These are phyloP conservation scores for Phyllachora maydis DNA, from an alignment of 2,329 filamentous ascomycete species.

Conservation along the genomic window DNA sequence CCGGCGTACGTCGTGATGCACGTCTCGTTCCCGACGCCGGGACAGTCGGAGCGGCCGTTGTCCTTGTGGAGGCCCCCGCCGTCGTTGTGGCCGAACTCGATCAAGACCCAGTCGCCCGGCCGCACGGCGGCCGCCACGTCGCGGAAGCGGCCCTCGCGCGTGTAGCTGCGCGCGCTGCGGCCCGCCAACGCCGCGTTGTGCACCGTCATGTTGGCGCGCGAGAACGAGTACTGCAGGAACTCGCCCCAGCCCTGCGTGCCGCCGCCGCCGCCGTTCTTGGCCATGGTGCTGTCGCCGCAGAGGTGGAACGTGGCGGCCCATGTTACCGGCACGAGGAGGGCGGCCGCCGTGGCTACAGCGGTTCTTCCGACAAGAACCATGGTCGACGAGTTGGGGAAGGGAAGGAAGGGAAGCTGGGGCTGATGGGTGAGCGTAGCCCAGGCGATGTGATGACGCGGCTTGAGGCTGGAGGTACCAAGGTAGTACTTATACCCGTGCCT, in stretches of 20 bases:
- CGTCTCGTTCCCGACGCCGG: constrained; percentile 27
- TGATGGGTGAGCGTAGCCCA: too few relatives aligned
- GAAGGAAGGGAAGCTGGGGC: too few relatives aligned
- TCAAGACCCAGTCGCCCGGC: constrained; percentile 43
- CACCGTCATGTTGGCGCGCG: constrained; percentile 17
- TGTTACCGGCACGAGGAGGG: not conserved
- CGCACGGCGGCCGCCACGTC: constrained; percentile 29
- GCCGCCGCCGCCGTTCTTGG: constrained; percentile 19
- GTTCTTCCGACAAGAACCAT: too few relatives aligned
- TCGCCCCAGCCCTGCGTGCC: constrained; percentile 38
- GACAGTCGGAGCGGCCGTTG: constrained; percentile 40
- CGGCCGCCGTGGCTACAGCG: too few relatives aligned
- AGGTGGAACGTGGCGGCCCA: not conserved
- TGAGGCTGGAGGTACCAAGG: too few relatives aligned
- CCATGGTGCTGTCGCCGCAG: constrained; percentile 40
- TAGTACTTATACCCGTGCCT: too few relatives aligned
- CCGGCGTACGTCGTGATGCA: constrained; percentile 28
- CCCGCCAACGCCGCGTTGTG: constrained; percentile 46
- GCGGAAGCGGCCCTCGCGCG: constrained; percentile 42
- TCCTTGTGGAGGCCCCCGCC: constrained; percentile 36
- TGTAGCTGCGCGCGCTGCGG: constrained; percentile 44
- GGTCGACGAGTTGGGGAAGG: too few relatives aligned
- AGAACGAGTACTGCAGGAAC: constrained; percentile 30
- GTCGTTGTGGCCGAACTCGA: constrained; percentile 57
- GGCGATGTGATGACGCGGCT: too few relatives aligned